Evolutionary conservation across 2,329 filamentous ascomycete species (phyloP).

Genomic region (Aspergillus tamarii): DNA sequence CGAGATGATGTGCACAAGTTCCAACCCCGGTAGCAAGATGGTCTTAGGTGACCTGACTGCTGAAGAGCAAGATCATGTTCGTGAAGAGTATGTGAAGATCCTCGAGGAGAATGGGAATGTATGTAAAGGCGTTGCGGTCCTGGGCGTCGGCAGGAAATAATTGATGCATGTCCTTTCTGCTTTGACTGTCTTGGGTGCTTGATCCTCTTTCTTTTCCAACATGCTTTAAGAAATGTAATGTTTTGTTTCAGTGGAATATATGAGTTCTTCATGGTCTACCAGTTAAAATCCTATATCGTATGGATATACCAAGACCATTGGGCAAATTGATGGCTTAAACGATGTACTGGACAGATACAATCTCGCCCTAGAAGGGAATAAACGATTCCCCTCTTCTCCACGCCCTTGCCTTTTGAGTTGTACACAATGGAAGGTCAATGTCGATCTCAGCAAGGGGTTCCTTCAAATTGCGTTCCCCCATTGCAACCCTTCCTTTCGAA

Average conservation of each 20-base stretch:
- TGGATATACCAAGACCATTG: too few species aligned
- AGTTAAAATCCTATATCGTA: accelerated
- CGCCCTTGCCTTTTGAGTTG: too few species aligned
- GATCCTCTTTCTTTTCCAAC: accelerated
- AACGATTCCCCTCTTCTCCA: too few species aligned
- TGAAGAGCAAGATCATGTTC: background rate
- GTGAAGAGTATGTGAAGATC: background rate
- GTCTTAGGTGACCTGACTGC: background rate
- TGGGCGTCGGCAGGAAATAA: background rate
- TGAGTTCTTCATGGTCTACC: too few species aligned
- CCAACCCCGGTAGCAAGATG: background rate
- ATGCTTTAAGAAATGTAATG: background rate
- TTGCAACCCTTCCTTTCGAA: background rate
- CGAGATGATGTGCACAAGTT: background rate
- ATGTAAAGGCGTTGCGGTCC: background rate
- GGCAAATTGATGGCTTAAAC: too few species aligned
- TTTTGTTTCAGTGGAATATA: background rate
- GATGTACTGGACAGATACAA: too few species aligned
- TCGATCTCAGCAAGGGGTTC: background rate
- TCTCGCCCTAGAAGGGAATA: too few species aligned
- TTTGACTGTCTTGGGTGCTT: background rate
- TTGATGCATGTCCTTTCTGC: background rate
- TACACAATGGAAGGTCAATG: background rate
- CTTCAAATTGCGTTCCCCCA: too few species aligned
- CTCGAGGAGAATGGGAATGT: background rate